Evolutionary conservation across 2,329 filamentous ascomycete species (phyloP), one percentile per base, ranked within the genome.

Genomic region (Lachnellula occidentalis): DNA sequence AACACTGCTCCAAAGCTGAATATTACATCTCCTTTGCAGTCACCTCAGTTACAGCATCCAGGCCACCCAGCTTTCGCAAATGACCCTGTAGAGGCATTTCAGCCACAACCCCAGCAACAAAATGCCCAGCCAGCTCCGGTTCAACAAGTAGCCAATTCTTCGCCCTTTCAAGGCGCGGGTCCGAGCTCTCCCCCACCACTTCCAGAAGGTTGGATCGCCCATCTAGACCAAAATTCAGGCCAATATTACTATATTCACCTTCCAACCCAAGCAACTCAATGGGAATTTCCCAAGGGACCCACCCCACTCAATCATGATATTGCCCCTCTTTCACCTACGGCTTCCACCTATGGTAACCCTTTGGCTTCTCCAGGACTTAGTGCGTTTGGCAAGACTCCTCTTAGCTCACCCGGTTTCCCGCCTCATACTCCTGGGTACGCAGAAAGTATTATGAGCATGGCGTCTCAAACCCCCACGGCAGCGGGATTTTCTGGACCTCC

Each of bases 161-260:
- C 75, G 67, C 64, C 58, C 69, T 78, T 67, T 70, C 70, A 61
- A 67, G 72, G 56, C 51, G 73, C 82, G 22, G 81, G 86, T 1
- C 90, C 90, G 31, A 83, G 87, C 24, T 95, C 91, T 15, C 94
- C 94, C 34, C 94, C 94, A 21, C 94, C 92, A 2, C 78, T 99
- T 15, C 94, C 94, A 5, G 94, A 99, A 73, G 94, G 94, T 34
- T 99, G 94, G 94, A 97, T 99, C 66, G 90, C 94, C 19, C 94
- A 97, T 70, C 78, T 97, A 4, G 94, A 99, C 69, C 88, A 90
- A 62, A 96, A 88, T 68, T 97, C 92, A 2, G 94, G 94, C 1
- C 92, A 97, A 68, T 99, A 97, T 72, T 99, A 99, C 71, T 99
- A 99, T 67, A 99, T 99, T 56, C 94, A 99, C 70, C 79, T 99